Evolutionary conservation across 495 filamentous ascomycete species (phyloP).

Genomic region (Collariella sp.): DNA sequence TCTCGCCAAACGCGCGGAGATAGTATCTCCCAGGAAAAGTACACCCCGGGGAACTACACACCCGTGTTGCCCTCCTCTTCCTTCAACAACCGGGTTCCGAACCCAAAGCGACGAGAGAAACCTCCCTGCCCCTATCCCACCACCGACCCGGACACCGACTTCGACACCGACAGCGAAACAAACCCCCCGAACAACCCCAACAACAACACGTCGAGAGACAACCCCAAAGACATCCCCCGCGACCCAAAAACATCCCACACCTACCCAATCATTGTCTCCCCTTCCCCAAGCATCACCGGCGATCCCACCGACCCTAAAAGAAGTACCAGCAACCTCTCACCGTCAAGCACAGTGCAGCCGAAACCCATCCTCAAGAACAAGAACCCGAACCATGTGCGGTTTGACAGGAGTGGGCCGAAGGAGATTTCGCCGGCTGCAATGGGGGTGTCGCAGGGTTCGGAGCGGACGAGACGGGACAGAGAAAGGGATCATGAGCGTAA

Average conservation of each 20-base stretch:
- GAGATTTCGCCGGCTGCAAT: constrained; percentile 28
- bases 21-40: neutral
- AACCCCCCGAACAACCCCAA: no score
- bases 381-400: constrained; percentile 41
- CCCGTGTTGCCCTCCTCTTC: neutral
- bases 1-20: neutral
- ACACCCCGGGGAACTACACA: constrained; percentile 4
- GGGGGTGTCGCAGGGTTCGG: constrained; percentile 14
- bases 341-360: constrained; percentile 33
- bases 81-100: neutral
- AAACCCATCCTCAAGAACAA: constrained; percentile 46
- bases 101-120: no score
- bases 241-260: constrained; percentile 19
- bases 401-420: constrained; percentile 33
- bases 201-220: no score
- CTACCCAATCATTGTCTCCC: constrained; percentile 37
- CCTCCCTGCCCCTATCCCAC: neutral
- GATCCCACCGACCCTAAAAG: no score
- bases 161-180: constrained; percentile 1
- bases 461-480: constrained; percentile 9
- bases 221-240: no score
- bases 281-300: constrained; percentile 26
- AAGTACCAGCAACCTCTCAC: no score
- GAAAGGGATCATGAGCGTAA: constrained; percentile 21
- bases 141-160: constrained; percentile 10